Conservation (phyloP, 805 yeast genomes). For the Ogataea paraovalis region DNA sequence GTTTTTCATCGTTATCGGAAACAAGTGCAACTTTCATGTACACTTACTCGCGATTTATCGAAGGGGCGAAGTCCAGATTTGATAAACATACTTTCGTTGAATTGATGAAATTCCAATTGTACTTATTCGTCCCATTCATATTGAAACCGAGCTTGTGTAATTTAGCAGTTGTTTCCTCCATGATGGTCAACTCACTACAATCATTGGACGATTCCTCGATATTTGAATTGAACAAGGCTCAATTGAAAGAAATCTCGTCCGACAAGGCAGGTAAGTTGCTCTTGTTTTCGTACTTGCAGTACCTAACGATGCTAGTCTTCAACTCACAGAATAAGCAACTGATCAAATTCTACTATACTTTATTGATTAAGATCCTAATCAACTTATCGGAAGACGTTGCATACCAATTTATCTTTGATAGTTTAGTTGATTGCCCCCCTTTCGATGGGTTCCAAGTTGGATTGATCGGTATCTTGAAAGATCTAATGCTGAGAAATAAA, state of each 20-base stretch:
- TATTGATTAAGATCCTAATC: constrained; percentile 61
- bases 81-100: constrained; percentile 17
- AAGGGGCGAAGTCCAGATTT: constrained; percentile 8
- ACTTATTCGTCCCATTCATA: constrained; percentile 38
- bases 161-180: constrained; percentile 13
- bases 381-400: constrained; percentile 51
- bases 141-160: constrained; percentile 20
- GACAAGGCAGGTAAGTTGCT: constrained; percentile 5
- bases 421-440: constrained; percentile 60
- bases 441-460: constrained; percentile 56
- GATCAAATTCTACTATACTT: constrained; percentile 44
- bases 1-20: constrained; percentile 26
- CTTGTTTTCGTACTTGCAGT: constrained; percentile 24
- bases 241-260: constrained; percentile 2
- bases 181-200: constrained; percentile 19
- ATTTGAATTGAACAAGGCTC: background rate
- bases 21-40: constrained; percentile 31
- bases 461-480: constrained; percentile 65
- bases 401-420: constrained; percentile 59
- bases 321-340: constrained; percentile 15
- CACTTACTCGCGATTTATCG: constrained; percentile 22
- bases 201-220: constrained; percentile 11
- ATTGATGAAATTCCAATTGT: constrained; percentile 39
- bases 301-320: constrained; percentile 17
- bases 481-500: constrained; percentile 38